Percentiles rank a stretch among this genome's conserved stretches.
These are phyloP conservation scores for Eleusine indica DNA, from an alignment of 176 grass and related monocot genomes.

Conservation along the genomic window DNA sequence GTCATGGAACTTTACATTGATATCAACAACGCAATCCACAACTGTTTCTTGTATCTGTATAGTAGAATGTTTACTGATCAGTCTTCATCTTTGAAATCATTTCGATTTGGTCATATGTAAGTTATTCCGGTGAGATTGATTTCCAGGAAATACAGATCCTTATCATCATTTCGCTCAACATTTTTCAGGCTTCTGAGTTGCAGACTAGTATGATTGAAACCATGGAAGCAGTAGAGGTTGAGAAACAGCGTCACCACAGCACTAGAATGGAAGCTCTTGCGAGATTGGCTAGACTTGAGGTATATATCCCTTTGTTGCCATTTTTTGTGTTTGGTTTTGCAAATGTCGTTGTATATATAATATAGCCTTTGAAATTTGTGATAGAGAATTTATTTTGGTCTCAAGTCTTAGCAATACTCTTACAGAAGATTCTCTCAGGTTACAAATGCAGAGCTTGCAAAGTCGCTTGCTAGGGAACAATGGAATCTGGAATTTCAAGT, in stretches of 20 bases:
- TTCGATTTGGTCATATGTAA: neutral
- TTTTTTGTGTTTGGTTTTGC: neutral
- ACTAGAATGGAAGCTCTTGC: conserved; percentile 95
- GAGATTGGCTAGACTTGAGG: conserved; percentile 82
- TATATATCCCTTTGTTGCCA: conserved; percentile 31
- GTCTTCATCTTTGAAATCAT: conserved; percentile 7
- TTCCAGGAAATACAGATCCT: conserved; percentile 16
- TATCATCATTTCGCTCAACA: conserved; percentile 4
- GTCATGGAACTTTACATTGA: conserved; percentile 17
- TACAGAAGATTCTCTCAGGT: conserved; percentile 51
- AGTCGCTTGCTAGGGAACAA: conserved; percentile 72
- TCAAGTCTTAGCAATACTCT: conserved; percentile 20
- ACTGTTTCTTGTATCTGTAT: neutral
- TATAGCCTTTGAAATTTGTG: neutral
- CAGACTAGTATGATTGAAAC: conserved; percentile 93
- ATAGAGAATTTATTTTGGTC: conserved; percentile 20
- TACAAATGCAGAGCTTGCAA: conserved; percentile 86
- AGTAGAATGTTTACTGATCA: neutral
- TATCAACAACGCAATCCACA: neutral
- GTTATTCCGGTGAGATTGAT: conserved; percentile 24
- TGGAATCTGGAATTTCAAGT: conserved; percentile 84
- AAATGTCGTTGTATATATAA: neutral
- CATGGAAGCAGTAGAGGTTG: conserved; percentile 88
- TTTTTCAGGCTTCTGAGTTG: conserved; percentile 83
- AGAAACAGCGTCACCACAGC: conserved; percentile 82